Conservation (phyloP, 345 rosid species). For the Turritis glabra region DNA sequence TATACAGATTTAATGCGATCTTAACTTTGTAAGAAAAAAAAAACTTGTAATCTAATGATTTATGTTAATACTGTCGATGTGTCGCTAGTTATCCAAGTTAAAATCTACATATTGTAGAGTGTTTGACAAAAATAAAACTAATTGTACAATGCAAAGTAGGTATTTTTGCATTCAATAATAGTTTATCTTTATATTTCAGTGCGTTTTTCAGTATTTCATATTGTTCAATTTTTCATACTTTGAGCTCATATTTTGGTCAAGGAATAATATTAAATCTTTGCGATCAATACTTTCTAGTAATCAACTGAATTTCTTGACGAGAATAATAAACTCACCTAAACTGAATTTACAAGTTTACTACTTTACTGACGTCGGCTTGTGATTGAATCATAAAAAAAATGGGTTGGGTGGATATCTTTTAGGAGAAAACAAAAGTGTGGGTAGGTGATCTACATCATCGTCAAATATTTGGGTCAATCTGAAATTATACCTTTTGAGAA, state of each 20-base stretch:
- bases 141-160: neutral
- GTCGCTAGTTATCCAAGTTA: neutral
- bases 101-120: neutral
- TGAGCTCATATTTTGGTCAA: neutral
- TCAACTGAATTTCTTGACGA: conserved; percentile 6
- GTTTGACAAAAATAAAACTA: neutral
- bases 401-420: conserved; percentile 25
- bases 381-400: neutral
- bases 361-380: conserved; percentile 21
- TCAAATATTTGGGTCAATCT: conserved; percentile 29
- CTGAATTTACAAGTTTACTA: conserved; percentile 14
- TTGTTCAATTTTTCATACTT: neutral
- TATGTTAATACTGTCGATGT: neutral
- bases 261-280: neutral
- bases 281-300: neutral
- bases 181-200: neutral
- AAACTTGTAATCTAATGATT: neutral
- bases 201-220: neutral
- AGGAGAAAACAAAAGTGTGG: conserved; percentile 26
- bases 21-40: neutral
- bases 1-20: neutral
- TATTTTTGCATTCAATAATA: neutral
- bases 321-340: conserved; percentile 15
- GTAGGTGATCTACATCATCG: conserved; percentile 31
- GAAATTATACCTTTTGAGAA: conserved; percentile 27